Percentiles rank a stretch among this genome's conserved stretches.
Evolutionary conservation across 1,284 basidiomycete species (phyloP).

Genomic region (Tilletia caries): DNA sequence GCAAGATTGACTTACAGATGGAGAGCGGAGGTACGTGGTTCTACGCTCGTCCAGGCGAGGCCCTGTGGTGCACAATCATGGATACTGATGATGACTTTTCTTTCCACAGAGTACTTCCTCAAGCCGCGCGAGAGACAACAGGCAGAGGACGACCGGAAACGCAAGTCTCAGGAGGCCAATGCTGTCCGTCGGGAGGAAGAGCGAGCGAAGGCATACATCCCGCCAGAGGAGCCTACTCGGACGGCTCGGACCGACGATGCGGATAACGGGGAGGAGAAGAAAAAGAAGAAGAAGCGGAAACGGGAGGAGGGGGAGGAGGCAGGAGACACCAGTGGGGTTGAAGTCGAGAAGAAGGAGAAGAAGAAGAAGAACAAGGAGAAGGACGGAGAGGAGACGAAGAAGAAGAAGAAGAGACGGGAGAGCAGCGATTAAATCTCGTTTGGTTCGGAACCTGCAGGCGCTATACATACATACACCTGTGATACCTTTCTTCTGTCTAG

Average conservation of each 20-base stretch:
- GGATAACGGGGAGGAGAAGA: conserved; percentile 36
- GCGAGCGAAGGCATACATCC: conserved; percentile 47
- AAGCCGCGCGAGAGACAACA: conserved; percentile 69
- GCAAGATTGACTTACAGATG: conserved; percentile 92
- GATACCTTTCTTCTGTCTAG: too few relatives aligned
- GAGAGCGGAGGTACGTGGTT: conserved; percentile 66
- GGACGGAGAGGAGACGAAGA: conserved; percentile 12
- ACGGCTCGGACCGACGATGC: conserved; percentile 25
- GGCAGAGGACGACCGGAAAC: conserved; percentile 58
- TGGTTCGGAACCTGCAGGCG: background rate
- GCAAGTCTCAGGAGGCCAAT: conserved; percentile 66
- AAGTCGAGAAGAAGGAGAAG: conserved; percentile 14
- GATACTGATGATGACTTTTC: background rate
- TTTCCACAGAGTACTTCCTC: conserved; percentile 78
- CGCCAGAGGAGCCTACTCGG: conserved; percentile 27
- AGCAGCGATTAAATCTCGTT: background rate
- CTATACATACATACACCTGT: too few relatives aligned
- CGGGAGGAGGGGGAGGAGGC: conserved; percentile 12
- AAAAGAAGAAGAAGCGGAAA: conserved; percentile 16
- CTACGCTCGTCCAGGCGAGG: too few relatives aligned
- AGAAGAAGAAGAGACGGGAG: conserved; percentile 5
- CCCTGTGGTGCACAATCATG: too few relatives aligned
- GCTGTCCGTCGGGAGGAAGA: conserved; percentile 52
- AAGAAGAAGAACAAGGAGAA: conserved; percentile 16
- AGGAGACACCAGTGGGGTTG: conserved; percentile 16